These are phyloP conservation scores for Amauroascus niger DNA, from an alignment of 2,329 filamentous ascomycete species.

Conservation along the genomic window DNA sequence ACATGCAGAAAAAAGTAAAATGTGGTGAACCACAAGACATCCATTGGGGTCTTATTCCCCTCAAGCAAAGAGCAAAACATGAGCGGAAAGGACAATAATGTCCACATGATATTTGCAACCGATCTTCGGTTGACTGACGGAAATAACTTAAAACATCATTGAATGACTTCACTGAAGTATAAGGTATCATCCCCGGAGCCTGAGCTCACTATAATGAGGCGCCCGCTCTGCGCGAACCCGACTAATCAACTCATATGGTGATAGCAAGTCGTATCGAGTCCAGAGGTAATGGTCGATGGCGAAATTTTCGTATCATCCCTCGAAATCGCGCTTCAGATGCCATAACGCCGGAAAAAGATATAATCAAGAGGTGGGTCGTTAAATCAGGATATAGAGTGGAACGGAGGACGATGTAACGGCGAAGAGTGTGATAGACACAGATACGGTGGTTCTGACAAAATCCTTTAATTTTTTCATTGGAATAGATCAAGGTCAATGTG, in stretches of 20 bases:
- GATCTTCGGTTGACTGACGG: too few relatives aligned
- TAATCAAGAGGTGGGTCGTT: constrained; percentile 6
- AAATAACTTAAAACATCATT: neutral
- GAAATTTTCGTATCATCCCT: constrained; percentile 9
- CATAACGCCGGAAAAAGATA: constrained; percentile 9
- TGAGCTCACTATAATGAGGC: neutral
- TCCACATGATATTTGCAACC: neutral
- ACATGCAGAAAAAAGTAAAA: constrained; percentile 7
- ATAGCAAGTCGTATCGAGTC: neutral
- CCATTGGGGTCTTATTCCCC: neutral
- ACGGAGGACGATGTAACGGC: neutral
- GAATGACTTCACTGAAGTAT: neutral
- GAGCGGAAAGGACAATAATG: neutral
- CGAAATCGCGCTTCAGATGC: constrained; percentile 5
- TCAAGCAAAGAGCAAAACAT: neutral
- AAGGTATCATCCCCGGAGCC: neutral
- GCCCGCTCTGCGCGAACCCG: neutral
- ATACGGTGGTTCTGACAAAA: neutral
- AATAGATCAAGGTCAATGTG: neutral
- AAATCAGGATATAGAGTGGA: constrained; percentile 1
- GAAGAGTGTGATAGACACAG: neutral
- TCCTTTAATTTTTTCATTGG: neutral
- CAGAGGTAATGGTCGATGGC: neutral
- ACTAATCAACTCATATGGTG: neutral
- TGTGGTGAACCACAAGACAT: neutral